Base-by-base conservation (phyloP, 495 filamentous ascomycete species). In the Xylaria intraflava region DNA sequence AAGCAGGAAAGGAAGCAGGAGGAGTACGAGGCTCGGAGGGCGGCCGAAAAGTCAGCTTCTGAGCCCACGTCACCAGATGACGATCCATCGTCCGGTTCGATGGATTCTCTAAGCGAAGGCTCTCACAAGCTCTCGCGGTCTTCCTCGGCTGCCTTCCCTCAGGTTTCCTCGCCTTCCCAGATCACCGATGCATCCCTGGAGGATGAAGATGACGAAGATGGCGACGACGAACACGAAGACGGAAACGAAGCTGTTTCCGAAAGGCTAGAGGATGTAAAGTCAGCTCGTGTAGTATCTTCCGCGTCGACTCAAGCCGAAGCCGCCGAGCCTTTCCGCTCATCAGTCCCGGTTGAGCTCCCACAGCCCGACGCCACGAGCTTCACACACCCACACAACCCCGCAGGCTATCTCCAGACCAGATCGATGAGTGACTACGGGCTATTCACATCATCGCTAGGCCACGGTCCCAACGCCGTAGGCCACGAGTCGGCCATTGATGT, bases 1-100 rank as follows among this genome's bases (percentile, higher is more conserved):
- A 90, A 90, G 72, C 83, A 88, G 58, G 81, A 89, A 62, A 83
- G 75, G 62, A 80, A 83, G 64, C 83, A 86, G 63, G 80, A 84
- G 63, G 84, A 89, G 62, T 83, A 76, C 45, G 73, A 77, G 56
- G 72, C 70, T 65, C 68, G 80, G 65, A 80, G 82, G 59, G 69
- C 68, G 39, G 75, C 77, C 52, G 78, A 78, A 51, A 78, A 81
- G 62, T 69, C 60, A 20, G 51, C 57, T 22, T 69, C 72, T 4
- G 70, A 71, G 43, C 56, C 71, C 33, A 62, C 65, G 23, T 66
- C 69, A 16, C 56, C 66, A 2, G 65, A 68, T 17, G 69, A 65
- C 17, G 61, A 68, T 49, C 16, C 49, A 3, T 49, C 49, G 19
- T 48, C 51, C 54, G 46, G 30, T 20, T 27, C 42, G 22, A 47